Percentiles rank a stretch among this genome's conserved stretches.
These are phyloP conservation scores for Fusarium falciforme DNA, from an alignment of 2,329 filamentous ascomycete genomes.

Conservation along the genomic window DNA sequence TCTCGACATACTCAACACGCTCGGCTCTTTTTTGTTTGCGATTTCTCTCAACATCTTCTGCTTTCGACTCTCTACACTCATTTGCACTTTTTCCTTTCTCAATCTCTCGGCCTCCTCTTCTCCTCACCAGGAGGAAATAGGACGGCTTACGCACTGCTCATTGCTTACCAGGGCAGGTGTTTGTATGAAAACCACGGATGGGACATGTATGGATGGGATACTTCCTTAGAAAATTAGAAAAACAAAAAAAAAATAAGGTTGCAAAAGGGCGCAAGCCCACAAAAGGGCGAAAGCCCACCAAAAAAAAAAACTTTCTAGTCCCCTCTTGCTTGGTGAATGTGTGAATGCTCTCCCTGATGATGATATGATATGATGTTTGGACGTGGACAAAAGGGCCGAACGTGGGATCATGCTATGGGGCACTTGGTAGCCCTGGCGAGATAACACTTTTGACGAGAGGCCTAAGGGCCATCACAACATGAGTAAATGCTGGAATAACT, in stretches of 20 bases:
- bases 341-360: background rate
- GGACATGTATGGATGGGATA: background rate
- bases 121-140: too few relatives aligned
- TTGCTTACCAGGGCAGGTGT: background rate
- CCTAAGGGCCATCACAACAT: background rate
- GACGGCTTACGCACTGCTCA: background rate
- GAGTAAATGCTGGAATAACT: background rate
- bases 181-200: background rate
- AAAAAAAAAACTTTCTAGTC: slow-evolving; percentile 1
- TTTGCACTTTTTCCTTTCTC: background rate
- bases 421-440: background rate
- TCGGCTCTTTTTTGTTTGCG: background rate
- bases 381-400: background rate
- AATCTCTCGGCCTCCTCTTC: background rate
- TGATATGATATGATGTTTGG: background rate
- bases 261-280: slow-evolving; percentile 26
- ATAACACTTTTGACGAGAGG: background rate
- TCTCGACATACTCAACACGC: too few relatives aligned
- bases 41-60: background rate
- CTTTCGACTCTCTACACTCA: background rate
- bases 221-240: slow-evolving; percentile 17
- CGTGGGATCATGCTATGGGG: background rate
- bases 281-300: slow-evolving; percentile 19
- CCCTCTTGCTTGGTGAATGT: background rate
- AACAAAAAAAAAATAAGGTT: slow-evolving; percentile 18